Evolutionary conservation across 2,329 filamentous ascomycete genomes (phyloP).

Genomic region (Apiospora malaysiana): DNA sequence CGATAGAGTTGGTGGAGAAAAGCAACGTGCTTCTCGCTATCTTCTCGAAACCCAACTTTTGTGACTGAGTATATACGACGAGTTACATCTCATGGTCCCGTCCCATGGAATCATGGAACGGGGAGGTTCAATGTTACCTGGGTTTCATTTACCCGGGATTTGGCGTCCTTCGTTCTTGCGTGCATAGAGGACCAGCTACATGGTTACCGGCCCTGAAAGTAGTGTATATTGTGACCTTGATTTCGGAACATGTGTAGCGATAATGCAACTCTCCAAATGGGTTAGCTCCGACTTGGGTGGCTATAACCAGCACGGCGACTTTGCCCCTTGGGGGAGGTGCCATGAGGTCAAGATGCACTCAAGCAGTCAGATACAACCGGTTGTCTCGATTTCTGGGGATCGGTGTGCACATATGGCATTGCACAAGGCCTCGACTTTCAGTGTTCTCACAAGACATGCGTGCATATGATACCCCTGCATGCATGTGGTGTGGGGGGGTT

Average conservation of each 20-base stretch:
- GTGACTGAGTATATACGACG: not conserved
- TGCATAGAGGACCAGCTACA: not conserved
- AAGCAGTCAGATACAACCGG: too few species aligned
- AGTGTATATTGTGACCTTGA: not conserved
- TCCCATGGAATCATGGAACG: not conserved
- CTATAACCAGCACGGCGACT: not conserved
- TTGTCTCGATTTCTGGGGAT: not conserved
- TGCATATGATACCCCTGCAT: not conserved
- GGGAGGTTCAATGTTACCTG: not conserved
- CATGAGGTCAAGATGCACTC: not conserved
- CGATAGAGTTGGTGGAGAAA: not conserved
- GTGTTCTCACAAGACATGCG: not conserved
- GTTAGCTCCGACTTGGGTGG: not conserved
- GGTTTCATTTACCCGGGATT: not conserved
- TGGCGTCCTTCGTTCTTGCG: not conserved
- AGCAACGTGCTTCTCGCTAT: not conserved
- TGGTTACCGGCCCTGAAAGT: not conserved
- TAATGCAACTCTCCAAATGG: not conserved
- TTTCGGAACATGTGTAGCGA: not conserved
- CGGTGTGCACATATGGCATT: not conserved
- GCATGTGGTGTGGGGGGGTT: not conserved
- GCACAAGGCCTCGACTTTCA: not conserved
- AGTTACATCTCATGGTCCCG: not conserved
- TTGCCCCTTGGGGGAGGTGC: constrained; percentile 5
- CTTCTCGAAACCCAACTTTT: not conserved